Conservation (phyloP, 768 basidiomycete genomes). For the Podaxis sp. region DNA sequence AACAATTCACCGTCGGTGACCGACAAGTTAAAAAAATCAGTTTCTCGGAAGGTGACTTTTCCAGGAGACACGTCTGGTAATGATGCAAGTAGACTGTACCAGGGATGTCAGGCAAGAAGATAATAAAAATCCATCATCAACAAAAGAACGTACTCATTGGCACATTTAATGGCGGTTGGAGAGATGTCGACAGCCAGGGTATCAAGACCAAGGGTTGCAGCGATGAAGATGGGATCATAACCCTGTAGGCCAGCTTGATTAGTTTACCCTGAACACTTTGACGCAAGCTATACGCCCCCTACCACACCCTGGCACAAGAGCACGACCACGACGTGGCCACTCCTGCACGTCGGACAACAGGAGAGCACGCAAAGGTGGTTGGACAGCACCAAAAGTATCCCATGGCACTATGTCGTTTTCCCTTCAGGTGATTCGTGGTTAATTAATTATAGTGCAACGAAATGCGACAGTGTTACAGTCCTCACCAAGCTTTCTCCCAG, state of each 20-base stretch:
- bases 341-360: slow-evolving; percentile 35
- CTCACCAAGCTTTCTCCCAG: too few species aligned
- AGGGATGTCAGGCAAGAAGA: background rate
- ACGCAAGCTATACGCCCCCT: slow-evolving; percentile 22
- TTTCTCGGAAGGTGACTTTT: slow-evolving; percentile 36
- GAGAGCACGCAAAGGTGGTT: slow-evolving; percentile 52
- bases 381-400: slow-evolving; percentile 49
- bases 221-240: slow-evolving; percentile 59
- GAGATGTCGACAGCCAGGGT: slow-evolving; percentile 57
- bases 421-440: slow-evolving; percentile 27
- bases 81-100: too few species aligned
- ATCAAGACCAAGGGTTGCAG: slow-evolving; percentile 44
- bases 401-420: slow-evolving; percentile 54
- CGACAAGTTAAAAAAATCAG: slow-evolving; percentile 55
- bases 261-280: background rate
- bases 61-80: slow-evolving; percentile 10
- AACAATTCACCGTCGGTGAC: slow-evolving; percentile 33
- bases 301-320: slow-evolving; percentile 48
- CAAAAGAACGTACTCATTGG: slow-evolving; percentile 34
- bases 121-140: background rate
- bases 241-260: slow-evolving; percentile 36
- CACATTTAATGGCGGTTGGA: slow-evolving; percentile 46
- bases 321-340: slow-evolving; percentile 34
- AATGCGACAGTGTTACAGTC: too few species aligned
- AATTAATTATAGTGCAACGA: too few species aligned